Conservation (phyloP, 2,329 filamentous ascomycete genomes). For the Lachnellula hyalina region DNA sequence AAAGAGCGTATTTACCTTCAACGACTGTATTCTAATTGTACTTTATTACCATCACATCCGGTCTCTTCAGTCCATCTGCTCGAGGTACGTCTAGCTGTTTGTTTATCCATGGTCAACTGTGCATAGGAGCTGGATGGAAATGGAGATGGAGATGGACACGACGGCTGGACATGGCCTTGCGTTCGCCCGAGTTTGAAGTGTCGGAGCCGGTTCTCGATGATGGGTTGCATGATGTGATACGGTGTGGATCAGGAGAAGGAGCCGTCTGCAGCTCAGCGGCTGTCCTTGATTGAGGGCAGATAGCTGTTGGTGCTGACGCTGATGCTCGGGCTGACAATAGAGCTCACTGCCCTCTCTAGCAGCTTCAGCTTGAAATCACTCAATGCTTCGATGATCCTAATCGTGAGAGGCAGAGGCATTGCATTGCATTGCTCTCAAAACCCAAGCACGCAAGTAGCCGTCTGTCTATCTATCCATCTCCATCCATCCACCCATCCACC, state of each 20-base stretch:
- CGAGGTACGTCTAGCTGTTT: neutral
- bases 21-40: constrained; percentile 16
- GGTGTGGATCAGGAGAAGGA: constrained; percentile 1
- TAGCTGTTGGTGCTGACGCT: neutral
- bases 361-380: neutral
- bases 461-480: too few species aligned
- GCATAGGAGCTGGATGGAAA: neutral
- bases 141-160: neutral
- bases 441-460: too few species aligned
- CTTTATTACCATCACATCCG: constrained; percentile 7
- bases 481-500: too few species aligned
- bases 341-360: neutral
- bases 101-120: neutral
- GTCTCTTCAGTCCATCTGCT: neutral
- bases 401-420: neutral
- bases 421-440: too few species aligned
- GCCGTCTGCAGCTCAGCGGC: neutral
- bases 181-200: neutral
- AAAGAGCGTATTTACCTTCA: constrained; percentile 9
- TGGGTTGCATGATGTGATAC: neutral
- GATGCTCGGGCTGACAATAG: neutral
- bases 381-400: neutral
- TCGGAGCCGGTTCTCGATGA: neutral
- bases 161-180: neutral
- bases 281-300: neutral